Conservation (phyloP, 202 grass and related monocot genomes). For the Cymbopogon flexuosus region DNA sequence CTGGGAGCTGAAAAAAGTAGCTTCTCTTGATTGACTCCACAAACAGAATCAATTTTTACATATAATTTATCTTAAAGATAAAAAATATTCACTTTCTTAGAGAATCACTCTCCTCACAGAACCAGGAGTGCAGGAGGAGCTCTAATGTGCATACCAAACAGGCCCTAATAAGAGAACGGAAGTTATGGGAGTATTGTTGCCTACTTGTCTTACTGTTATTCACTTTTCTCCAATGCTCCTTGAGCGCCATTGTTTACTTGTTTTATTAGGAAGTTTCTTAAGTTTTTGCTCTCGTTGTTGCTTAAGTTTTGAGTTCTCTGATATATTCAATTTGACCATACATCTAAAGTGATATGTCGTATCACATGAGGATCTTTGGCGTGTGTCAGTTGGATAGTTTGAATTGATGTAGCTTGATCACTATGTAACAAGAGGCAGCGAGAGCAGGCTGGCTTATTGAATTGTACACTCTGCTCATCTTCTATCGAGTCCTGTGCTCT, state of each 20-base stretch:
- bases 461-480: not conserved
- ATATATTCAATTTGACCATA: not conserved
- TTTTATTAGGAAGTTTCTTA: not conserved
- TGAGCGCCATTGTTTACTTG: not conserved
- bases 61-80: not conserved
- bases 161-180: not conserved
- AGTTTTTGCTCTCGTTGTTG: not conserved
- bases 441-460: not conserved
- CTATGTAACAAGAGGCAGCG: not conserved
- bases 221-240: not conserved
- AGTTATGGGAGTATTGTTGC: not conserved
- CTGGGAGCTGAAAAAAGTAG: not conserved
- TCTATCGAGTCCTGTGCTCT: not conserved
- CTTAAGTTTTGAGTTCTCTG: not conserved
- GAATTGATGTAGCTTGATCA: not conserved
- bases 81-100: not conserved
- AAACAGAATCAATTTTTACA: not conserved
- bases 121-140: not conserved
- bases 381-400: not conserved
- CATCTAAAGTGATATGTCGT: constrained; percentile 2
- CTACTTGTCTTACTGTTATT: not conserved
- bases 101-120: not conserved
- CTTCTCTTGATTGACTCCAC: not conserved
- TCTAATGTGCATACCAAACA: not conserved
- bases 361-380: not conserved